Conservation (phyloP, 257 asterid species). For the Solanum peruvianum region DNA sequence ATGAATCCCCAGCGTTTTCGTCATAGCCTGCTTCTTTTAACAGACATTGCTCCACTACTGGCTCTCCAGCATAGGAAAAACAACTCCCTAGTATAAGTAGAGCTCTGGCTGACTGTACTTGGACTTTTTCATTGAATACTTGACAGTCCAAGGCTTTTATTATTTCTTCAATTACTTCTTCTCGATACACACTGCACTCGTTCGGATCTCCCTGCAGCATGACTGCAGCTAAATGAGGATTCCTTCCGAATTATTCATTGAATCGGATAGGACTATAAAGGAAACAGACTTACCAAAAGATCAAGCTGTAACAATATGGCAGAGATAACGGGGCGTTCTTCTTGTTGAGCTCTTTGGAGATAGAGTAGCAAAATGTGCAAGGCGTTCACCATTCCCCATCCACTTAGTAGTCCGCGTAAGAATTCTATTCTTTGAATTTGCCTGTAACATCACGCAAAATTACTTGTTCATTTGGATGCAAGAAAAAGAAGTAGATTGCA, state of each 20-base stretch:
- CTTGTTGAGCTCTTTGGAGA: constrained; percentile 48
- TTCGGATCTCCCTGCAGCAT: constrained; percentile 41
- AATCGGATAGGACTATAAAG: not conserved
- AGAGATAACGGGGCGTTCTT: constrained; percentile 53
- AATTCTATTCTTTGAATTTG: constrained; percentile 30
- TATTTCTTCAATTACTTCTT: constrained; percentile 61
- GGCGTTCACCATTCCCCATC: constrained; percentile 52
- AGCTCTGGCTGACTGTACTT: constrained; percentile 47
- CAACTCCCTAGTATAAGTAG: constrained; percentile 61
- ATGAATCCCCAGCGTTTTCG: constrained; percentile 10
- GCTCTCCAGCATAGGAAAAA: constrained; percentile 61
- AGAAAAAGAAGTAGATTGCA: not conserved
- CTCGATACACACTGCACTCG: constrained; percentile 56
- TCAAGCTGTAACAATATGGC: constrained; percentile 61
- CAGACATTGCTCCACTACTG: constrained; percentile 47
- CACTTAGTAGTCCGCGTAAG: constrained; percentile 30
- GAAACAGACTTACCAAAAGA: constrained; percentile 42
- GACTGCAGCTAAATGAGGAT: constrained; percentile 5
- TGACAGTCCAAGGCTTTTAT: constrained; percentile 34
- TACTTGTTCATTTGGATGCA: not conserved
- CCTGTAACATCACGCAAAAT: constrained; percentile 20
- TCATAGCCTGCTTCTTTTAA: constrained; percentile 46
- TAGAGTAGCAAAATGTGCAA: constrained; percentile 41
- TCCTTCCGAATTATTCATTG: not conserved
- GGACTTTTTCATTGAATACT: constrained; percentile 42